Percentiles rank a stretch among this genome's conserved stretches.
Conservation (phyloP, 2,329 filamentous ascomycete species). For the Cladosporium sp. region DNA sequence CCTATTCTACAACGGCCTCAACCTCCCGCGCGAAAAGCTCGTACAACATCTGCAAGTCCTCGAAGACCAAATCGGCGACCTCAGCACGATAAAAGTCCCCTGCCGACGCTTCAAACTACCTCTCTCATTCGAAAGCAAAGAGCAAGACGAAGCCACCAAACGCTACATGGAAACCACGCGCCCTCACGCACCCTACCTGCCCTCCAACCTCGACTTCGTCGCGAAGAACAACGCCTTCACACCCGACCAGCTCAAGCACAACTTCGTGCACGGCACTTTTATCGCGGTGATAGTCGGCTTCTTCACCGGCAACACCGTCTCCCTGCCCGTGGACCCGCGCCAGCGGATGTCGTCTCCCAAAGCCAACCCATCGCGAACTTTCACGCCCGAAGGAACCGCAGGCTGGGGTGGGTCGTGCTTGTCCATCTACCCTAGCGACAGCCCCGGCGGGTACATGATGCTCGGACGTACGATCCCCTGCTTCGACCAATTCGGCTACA, state of each 20-base stretch:
- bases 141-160: slow-evolving; percentile 49
- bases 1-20: slow-evolving; percentile 38
- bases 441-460: slow-evolving; percentile 49
- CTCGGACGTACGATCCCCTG: slow-evolving; percentile 46
- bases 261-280: slow-evolving; percentile 48
- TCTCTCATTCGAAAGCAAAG: slow-evolving; percentile 40
- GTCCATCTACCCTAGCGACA: slow-evolving; percentile 53
- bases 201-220: slow-evolving; percentile 57
- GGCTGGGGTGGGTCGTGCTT: slow-evolving; percentile 55
- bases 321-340: slow-evolving; percentile 51
- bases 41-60: slow-evolving; percentile 36
- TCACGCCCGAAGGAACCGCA: slow-evolving; percentile 54
- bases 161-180: slow-evolving; percentile 61
- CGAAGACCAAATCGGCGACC: slow-evolving; percentile 40
- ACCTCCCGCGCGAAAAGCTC: slow-evolving; percentile 34
- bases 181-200: slow-evolving; percentile 58
- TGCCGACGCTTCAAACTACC: slow-evolving; percentile 41
- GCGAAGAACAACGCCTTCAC: slow-evolving; percentile 53
- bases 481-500: slow-evolving; percentile 52
- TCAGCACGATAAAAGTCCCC: slow-evolving; percentile 38
- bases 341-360: slow-evolving; percentile 53
- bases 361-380: slow-evolving; percentile 54
- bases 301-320: slow-evolving; percentile 51
- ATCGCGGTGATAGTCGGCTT: slow-evolving; percentile 54
- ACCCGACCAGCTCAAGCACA: slow-evolving; percentile 46